Percentiles rank a stretch among this genome's conserved stretches.
These are phyloP conservation scores for Neofusicoccum kwambonambiense DNA, from an alignment of 2,329 filamentous ascomycete species.

Conservation along the genomic window DNA sequence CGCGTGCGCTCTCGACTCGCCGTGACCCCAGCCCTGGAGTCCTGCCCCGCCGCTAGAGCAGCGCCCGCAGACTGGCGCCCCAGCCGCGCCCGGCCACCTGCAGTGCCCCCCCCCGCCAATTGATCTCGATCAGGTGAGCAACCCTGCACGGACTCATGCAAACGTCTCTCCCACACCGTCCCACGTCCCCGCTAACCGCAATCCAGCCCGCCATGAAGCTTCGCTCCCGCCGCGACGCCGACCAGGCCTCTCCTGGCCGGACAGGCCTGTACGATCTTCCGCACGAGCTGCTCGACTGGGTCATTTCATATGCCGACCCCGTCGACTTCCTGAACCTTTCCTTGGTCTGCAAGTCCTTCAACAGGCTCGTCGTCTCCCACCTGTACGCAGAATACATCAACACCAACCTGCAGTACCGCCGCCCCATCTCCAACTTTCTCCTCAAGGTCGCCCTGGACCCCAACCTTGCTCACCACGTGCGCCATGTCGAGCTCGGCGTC, in stretches of 20 bases:
- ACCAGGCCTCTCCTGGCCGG: neutral
- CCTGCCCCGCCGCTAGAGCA: too few species aligned
- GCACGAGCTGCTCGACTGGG: slow-evolving; percentile 10
- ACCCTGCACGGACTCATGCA: neutral
- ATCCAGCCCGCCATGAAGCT: neutral
- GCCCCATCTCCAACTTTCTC: neutral
- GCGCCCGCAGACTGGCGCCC: neutral
- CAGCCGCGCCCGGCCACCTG: neutral
- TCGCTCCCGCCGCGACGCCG: neutral
- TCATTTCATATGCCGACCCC: neutral
- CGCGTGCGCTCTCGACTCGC: too few species aligned
- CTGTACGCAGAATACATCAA: slow-evolving; percentile 12
- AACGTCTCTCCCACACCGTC: too few species aligned
- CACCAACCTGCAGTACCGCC: slow-evolving; percentile 5
- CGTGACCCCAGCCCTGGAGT: too few species aligned
- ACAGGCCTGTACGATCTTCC: slow-evolving; percentile 1
- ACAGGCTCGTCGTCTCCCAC: neutral
- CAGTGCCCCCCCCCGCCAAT: neutral
- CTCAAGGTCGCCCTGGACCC: neutral
- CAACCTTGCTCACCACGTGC: slow-evolving; percentile 3
- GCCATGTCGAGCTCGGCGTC: slow-evolving; percentile 2
- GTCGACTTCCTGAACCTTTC: slow-evolving; percentile 16
- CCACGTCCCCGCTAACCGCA: neutral
- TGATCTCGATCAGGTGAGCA: neutral
- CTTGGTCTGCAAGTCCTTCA: slow-evolving; percentile 5